Base-by-base conservation (phyloP, 75 land plant genomes). In the Larix kaempferi region DNA sequence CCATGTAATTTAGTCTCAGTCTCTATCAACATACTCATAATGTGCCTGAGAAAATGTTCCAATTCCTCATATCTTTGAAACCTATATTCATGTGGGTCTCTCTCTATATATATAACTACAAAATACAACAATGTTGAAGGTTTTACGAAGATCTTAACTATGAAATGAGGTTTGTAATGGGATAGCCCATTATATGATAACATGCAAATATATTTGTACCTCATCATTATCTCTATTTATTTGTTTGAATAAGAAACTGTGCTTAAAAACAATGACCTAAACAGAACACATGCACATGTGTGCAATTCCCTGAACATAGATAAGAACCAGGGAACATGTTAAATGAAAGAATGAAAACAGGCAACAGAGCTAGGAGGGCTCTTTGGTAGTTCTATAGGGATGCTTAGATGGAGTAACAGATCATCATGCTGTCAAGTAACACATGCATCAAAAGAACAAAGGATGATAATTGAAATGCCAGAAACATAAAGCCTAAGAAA, bases 401-500 rank as follows among this genome's bases (percentile, higher is more conserved):
- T 39, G 2, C 10, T 49, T 12, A 69, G 39, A 39, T n/a, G 54
- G 23, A 69, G 19, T 41, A 35, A 49, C 54, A 49, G 54, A 44
- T 8, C 54, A 41, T n/a, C 23, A 23, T 41, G 41, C 44, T n/a
- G 73, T 69, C 73, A 69, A 74, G 54, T 49, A 74, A 74, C 21
- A 19, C 33, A 25, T 27, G 21, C 17, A 25, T 14, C 54, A 23
- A 55, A 74, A 56, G 21, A 56, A 49, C 10, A 74, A 17, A 25
- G 54, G 16, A 6, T 74, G 19, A 29, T 26, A 14, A 56, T 27
- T 72, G n/a, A 52, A 44, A 44, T 27, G 27, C 75, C 58, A 69
- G 23, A 37, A 69, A n/a, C 7, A 69, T 69, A 39, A 44, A 69
- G 41, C 49, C 25, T 3, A 41, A 69, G 22, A 39, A 69, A 69